phyloP scores from a whole-genome alignment of 257 asterid genomes.

The Scutellaria barbata region DNA sequence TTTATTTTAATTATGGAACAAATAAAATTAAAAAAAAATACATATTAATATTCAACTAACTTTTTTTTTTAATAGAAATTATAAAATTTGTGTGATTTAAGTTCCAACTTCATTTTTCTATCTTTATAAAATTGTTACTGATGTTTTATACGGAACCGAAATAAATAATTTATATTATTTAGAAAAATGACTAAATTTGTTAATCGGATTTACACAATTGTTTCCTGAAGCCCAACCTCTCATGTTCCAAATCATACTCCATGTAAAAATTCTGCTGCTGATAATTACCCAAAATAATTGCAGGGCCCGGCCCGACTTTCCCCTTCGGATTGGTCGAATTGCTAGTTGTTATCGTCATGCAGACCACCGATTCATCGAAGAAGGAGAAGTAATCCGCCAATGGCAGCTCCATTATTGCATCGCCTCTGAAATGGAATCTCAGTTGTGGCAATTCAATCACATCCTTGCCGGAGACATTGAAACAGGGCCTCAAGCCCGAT shows the following conservation, averaged over 20 bases:
- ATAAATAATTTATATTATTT: no score
- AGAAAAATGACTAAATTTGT: not conserved
- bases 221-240: constrained; percentile 56
- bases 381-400: constrained; percentile 52
- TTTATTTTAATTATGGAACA: no score
- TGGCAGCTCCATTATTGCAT: constrained; percentile 56
- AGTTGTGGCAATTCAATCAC: constrained; percentile 40
- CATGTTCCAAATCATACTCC: constrained; percentile 65
- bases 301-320: constrained; percentile 47
- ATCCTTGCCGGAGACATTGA: constrained; percentile 37
- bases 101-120: no score
- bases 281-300: constrained; percentile 60
- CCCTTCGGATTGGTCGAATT: not conserved
- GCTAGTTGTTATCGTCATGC: constrained; percentile 46
- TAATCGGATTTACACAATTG: constrained; percentile 41
- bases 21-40: no score
- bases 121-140: no score
- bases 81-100: no score
- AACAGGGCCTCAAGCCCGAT: constrained; percentile 61
- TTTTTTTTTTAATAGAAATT: no score
- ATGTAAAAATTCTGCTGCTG: constrained; percentile 67
- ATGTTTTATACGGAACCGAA: no score
- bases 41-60: no score
- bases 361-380: constrained; percentile 48
- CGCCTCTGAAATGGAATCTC: constrained; percentile 53